Evolutionary conservation across 768 basidiomycete species (phyloP).

Genomic region (Panaeolus cyanescens): DNA sequence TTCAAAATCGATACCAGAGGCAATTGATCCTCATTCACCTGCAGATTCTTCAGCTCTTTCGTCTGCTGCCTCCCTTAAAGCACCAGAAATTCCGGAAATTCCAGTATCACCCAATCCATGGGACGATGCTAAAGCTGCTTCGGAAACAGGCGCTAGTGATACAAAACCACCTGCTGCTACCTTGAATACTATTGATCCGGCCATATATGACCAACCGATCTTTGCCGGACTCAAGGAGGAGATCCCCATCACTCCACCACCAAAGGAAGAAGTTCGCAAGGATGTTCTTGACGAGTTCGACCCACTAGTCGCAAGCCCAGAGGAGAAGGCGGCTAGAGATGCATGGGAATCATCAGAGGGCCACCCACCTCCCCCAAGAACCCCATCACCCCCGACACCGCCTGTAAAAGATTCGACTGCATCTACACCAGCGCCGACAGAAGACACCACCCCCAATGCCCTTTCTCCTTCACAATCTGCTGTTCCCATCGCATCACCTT

Average conservation of each 20-base stretch:
- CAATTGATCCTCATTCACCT: background rate
- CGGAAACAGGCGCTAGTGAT: constrained; percentile 18
- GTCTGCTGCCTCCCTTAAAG: background rate
- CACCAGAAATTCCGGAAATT: constrained; percentile 16
- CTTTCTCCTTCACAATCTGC: constrained; percentile 22
- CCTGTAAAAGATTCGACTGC: constrained; percentile 37
- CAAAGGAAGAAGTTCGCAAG: constrained; percentile 28
- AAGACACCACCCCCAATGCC: constrained; percentile 12
- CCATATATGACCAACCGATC: constrained; percentile 40
- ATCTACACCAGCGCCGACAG: constrained; percentile 26
- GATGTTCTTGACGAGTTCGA: constrained; percentile 67
- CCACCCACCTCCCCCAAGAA: constrained; percentile 54
- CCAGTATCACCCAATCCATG: constrained; percentile 42
- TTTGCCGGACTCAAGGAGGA: constrained; percentile 36
- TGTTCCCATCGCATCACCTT: constrained; percentile 32
- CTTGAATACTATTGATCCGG: constrained; percentile 38
- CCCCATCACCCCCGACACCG: constrained; percentile 36
- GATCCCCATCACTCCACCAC: constrained; percentile 19
- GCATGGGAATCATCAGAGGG: constrained; percentile 67
- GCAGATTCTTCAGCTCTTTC: background rate
- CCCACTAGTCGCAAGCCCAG: constrained; percentile 52
- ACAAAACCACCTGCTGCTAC: constrained; percentile 26
- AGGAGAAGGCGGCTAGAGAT: constrained; percentile 59
- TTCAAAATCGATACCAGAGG: constrained; percentile 6
- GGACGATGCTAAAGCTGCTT: constrained; percentile 28